Evolutionary conservation across 73 alveolate genomes (phyloP), one percentile per base, ranked within the genome.

Genomic region (Loxodes magnus): DNA sequence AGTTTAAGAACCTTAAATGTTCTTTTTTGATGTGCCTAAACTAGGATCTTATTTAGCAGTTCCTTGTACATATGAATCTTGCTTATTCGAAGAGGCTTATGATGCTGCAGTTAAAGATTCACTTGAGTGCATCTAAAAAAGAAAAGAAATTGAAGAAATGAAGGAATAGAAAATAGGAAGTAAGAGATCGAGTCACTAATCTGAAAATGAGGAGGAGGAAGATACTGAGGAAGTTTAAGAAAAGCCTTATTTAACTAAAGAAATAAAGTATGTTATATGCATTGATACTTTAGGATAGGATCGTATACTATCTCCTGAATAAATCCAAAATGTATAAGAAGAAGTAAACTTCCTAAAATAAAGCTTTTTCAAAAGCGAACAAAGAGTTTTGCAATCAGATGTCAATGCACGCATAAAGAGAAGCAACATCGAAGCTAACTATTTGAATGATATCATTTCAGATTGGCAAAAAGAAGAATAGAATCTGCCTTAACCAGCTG

Each of bases 271-370:
- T 56, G 88, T 79, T 25, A 81, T 88, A 28, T 74, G 90, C 46
- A 56, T 85, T 14, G 98, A 88, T 61, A 88, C 98, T 26, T 41
- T 88, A 71, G 98, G 98, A 22, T 82, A 88, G 55, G 96, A 88
- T 55, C 56, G 87, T 27, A 82, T 58, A 14, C 65, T 79, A 23
- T 46, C 65, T 28, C 85, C 60, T 29, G 77, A 71, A 42, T 82
- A 88, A 55, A 79, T 56, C 39, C 61, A 77, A 25, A 75, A 64
- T 64, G 78, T 82, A 17, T 75, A 79, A 20, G 74, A 75, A 36
- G 66, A 65, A 33, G 94, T 86, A 2, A 84, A 70, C 48, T 55
- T 78, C 48, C 71, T 85, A 31, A 80, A 78, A 5, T 53, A 58
- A 16, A 51, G 77, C 24, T 84, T 90, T 95, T 74, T 70, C 48